Conservation (phyloP, 2,329 filamentous ascomycete species). For the Stachybotrys elegans region DNA sequence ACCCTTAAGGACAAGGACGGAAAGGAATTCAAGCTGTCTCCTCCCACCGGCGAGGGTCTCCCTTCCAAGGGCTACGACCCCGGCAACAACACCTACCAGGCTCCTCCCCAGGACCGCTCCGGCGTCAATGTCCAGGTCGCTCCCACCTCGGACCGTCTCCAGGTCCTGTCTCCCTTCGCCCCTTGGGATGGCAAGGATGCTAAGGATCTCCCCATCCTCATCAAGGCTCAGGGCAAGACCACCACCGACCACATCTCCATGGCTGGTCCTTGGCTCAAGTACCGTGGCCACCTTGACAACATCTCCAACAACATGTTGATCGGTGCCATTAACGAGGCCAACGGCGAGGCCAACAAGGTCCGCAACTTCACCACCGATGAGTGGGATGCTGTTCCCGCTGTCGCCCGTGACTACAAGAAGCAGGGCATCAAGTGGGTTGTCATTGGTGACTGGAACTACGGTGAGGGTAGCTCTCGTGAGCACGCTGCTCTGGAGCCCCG, state of each 20-base stretch:
- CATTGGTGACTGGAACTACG: slow-evolving; percentile 99
- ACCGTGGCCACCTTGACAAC: slow-evolving; percentile 98
- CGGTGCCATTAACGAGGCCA: slow-evolving; percentile 91
- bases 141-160: slow-evolving; percentile 87
- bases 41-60: slow-evolving; percentile 76
- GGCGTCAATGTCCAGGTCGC: slow-evolving; percentile 75
- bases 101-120: slow-evolving; percentile 75
- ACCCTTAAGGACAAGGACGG: slow-evolving; percentile 91
- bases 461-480: slow-evolving; percentile 95
- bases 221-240: slow-evolving; percentile 97
- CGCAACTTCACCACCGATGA: slow-evolving; percentile 83
- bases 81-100: slow-evolving; percentile 91
- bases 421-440: slow-evolving; percentile 97
- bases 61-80: slow-evolving; percentile 81
- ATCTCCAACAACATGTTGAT: slow-evolving; percentile 99
- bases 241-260: slow-evolving; percentile 98
- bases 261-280: slow-evolving; percentile 95
- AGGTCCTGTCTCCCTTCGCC: slow-evolving; percentile 80
- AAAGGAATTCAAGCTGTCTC: slow-evolving; percentile 86
- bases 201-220: slow-evolving; percentile 78
- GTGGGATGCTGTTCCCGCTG: slow-evolving; percentile 83
- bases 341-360: slow-evolving; percentile 96
- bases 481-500: slow-evolving; percentile 96
- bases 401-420: slow-evolving; percentile 97
- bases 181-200: slow-evolving; percentile 93